Conservation (phyloP, 176 grass and related monocot species). For the Zizania latifolia region DNA sequence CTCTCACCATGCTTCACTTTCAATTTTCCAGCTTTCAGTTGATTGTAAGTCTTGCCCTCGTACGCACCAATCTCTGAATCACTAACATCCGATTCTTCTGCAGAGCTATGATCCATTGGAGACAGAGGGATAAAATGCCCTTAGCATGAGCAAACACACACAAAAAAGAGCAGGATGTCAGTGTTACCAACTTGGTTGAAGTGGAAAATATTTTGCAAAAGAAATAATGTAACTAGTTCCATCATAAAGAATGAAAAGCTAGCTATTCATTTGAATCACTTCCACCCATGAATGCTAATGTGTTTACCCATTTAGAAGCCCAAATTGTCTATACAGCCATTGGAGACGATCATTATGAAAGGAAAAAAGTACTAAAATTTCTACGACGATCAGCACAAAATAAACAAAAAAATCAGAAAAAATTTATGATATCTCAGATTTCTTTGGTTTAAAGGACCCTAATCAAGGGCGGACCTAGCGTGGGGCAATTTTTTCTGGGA, state of each 20-base stretch:
- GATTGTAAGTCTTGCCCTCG: slow-evolving; percentile 29
- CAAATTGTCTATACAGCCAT: neutral
- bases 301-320: neutral
- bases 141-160: neutral
- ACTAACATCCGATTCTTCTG: slow-evolving; percentile 53
- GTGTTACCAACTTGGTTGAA: neutral
- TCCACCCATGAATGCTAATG: neutral
- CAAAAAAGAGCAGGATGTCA: neutral
- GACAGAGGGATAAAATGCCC: neutral
- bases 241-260: neutral
- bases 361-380: neutral
- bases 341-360: neutral
- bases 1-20: slow-evolving; percentile 44
- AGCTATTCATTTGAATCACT: neutral
- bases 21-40: slow-evolving; percentile 21
- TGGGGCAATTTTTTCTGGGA: no score
- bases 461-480: no score
- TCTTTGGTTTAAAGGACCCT: no score
- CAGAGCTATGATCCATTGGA: slow-evolving; percentile 47
- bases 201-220: neutral
- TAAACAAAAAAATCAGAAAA: neutral
- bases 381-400: neutral
- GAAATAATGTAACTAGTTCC: no score
- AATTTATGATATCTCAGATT: neutral
- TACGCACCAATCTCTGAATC: slow-evolving; percentile 61